Percentiles rank a stretch among this genome's conserved stretches.
These are phyloP conservation scores for Ustilago trichophora DNA, from an alignment of 1,284 basidiomycete species.

Conservation along the genomic window DNA sequence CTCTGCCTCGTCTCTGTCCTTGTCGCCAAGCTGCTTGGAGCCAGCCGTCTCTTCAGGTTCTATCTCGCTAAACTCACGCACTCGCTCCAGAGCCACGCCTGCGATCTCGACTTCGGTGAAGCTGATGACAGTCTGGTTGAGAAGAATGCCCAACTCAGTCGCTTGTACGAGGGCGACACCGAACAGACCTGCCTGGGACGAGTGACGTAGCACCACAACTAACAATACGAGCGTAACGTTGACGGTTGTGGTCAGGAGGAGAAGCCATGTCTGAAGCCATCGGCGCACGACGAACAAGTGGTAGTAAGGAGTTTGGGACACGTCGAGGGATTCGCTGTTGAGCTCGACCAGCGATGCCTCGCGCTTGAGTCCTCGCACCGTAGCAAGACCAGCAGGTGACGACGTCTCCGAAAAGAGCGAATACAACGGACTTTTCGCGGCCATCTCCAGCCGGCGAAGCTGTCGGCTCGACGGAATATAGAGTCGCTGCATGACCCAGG, in stretches of 20 bases:
- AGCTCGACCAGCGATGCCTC: slow-evolving; percentile 32
- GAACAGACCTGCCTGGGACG: slow-evolving; percentile 47
- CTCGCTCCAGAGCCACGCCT: slow-evolving; percentile 63
- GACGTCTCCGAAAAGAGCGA: slow-evolving; percentile 46
- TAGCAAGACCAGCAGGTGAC: slow-evolving; percentile 43
- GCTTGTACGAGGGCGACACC: slow-evolving; percentile 65
- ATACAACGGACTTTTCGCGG: slow-evolving; percentile 50
- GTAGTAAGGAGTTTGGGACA: slow-evolving; percentile 49
- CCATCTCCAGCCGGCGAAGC: slow-evolving; percentile 51
- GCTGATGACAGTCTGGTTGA: slow-evolving; percentile 50
- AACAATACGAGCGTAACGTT: slow-evolving; percentile 47
- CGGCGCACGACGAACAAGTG: slow-evolving; percentile 46
- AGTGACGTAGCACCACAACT: slow-evolving; percentile 46
- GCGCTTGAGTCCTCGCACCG: slow-evolving; percentile 46
- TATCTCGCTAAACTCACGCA: slow-evolving; percentile 60
- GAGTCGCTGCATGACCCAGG: slow-evolving; percentile 34
- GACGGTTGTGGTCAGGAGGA: slow-evolving; percentile 36
- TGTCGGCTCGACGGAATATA: slow-evolving; percentile 54
- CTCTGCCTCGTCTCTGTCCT: slow-evolving; percentile 1
- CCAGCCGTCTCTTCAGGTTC: slow-evolving; percentile 33
- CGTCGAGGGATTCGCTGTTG: slow-evolving; percentile 35
- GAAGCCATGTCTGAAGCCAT: slow-evolving; percentile 55
- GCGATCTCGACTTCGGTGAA: slow-evolving; percentile 67
- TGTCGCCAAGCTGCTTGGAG: not conserved
- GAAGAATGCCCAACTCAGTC: slow-evolving; percentile 29